phyloP scores from a whole-genome alignment of 1,139 yeast species.

The Casaregolazyma suthepensis region DNA sequence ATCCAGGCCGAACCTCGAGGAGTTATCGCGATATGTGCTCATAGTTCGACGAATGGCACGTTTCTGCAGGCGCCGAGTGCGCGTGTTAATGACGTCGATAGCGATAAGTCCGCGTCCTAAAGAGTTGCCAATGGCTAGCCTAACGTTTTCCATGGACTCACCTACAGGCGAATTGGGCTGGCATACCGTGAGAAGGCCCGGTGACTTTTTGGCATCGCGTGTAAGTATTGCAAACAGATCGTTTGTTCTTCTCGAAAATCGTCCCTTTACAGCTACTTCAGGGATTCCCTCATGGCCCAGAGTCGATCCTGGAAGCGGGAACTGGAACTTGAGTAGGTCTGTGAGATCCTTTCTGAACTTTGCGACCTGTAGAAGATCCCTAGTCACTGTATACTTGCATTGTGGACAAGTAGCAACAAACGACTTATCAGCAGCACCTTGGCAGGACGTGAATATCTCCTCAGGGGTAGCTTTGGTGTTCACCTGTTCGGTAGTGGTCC shows the following conservation, averaged over 20 bases:
- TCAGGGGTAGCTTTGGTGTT: background rate
- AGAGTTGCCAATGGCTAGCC: background rate
- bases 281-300: conserved; percentile 1
- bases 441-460: background rate
- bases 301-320: conserved; percentile 1
- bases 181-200: background rate
- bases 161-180: background rate
- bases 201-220: background rate
- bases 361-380: background rate
- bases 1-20: background rate
- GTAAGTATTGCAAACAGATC: background rate
- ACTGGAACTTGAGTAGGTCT: background rate
- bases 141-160: background rate
- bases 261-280: background rate
- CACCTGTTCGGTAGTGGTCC: background rate
- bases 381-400: background rate
- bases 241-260: background rate
- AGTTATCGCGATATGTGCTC: background rate
- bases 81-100: background rate
- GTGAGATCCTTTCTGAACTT: background rate
- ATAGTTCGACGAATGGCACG: background rate
- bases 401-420: background rate
- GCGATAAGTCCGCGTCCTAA: background rate
- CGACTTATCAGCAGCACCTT: background rate
- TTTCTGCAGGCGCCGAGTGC: background rate